Conservation (phyloP, 2,329 filamentous ascomycete species). For the Penicillium sp. region DNA sequence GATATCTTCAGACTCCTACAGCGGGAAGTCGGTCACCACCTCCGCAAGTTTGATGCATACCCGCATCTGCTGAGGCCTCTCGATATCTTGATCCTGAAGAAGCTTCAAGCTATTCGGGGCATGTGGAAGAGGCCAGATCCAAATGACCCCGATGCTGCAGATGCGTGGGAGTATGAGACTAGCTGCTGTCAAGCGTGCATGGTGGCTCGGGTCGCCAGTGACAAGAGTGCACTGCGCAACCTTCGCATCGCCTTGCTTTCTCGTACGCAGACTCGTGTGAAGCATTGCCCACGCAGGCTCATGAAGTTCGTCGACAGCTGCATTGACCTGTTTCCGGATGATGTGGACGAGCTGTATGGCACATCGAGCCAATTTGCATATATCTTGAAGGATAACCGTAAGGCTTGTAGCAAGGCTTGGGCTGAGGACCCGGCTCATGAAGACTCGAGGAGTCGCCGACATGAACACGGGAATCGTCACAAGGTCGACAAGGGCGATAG, state of each 20-base stretch:
- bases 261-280: slow-evolving; percentile 28
- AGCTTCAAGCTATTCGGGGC: slow-evolving; percentile 28
- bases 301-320: slow-evolving; percentile 31
- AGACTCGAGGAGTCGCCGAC: background rate
- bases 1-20: slow-evolving; percentile 22
- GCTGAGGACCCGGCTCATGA: background rate
- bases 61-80: slow-evolving; percentile 11
- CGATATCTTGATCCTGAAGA: slow-evolving; percentile 16
- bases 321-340: slow-evolving; percentile 19
- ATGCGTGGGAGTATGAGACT: slow-evolving; percentile 26
- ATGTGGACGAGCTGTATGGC: slow-evolving; percentile 9
- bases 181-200: slow-evolving; percentile 41
- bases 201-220: slow-evolving; percentile 29
- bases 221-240: slow-evolving; percentile 28
- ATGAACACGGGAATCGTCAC: background rate
- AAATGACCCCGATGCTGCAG: background rate
- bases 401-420: slow-evolving; percentile 16
- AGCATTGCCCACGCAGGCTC: slow-evolving; percentile 25
- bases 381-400: slow-evolving; percentile 22
- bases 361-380: slow-evolving; percentile 19
- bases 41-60: slow-evolving; percentile 22
- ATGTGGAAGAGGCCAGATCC: slow-evolving; percentile 30
- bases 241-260: slow-evolving; percentile 31
- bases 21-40: slow-evolving; percentile 25
- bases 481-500: background rate